A percentile compares a stretch with the other conserved stretches of the same genome.
Evolutionary conservation across 768 basidiomycete genomes (phyloP).

Genomic region (Xerocomus brunneocitrinus): DNA sequence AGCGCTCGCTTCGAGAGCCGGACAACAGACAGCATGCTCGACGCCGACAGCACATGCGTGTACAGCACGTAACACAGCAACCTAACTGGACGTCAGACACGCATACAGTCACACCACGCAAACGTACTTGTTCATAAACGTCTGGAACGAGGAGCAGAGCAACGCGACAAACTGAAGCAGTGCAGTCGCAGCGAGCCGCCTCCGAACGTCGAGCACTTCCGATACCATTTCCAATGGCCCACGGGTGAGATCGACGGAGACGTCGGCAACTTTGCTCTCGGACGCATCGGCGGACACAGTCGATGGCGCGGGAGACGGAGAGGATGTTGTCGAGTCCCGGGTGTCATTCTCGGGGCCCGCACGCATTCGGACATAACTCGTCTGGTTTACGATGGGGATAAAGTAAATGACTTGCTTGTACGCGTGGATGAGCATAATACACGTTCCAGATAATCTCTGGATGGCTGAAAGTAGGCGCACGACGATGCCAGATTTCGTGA

Average conservation of each 20-base stretch:
- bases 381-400: conserved; percentile 61
- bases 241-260: conserved; percentile 35
- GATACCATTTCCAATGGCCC: conserved; percentile 44
- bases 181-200: conserved; percentile 46
- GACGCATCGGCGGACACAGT: conserved; percentile 15
- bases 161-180: conserved; percentile 45
- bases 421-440: conserved; percentile 61
- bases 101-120: not conserved
- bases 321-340: conserved; percentile 6
- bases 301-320: conserved; percentile 26
- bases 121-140: conserved; percentile 58
- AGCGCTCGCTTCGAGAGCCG: conserved; percentile 62
- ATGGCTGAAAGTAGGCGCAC: conserved; percentile 71
- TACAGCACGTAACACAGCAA: conserved; percentile 67
- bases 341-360: not conserved
- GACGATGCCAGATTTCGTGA: conserved; percentile 51
- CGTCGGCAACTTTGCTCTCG: conserved; percentile 1
- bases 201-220: conserved; percentile 44
- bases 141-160: conserved; percentile 41
- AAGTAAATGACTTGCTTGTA: conserved; percentile 63
- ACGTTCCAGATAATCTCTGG: conserved; percentile 64
- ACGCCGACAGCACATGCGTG: conserved; percentile 46
- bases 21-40: conserved; percentile 49
- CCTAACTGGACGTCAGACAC: conserved; percentile 34
- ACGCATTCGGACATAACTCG: conserved; percentile 5